phyloP scores from a whole-genome alignment of 139 green algal genomes.

The Microglena sp. region DNA sequence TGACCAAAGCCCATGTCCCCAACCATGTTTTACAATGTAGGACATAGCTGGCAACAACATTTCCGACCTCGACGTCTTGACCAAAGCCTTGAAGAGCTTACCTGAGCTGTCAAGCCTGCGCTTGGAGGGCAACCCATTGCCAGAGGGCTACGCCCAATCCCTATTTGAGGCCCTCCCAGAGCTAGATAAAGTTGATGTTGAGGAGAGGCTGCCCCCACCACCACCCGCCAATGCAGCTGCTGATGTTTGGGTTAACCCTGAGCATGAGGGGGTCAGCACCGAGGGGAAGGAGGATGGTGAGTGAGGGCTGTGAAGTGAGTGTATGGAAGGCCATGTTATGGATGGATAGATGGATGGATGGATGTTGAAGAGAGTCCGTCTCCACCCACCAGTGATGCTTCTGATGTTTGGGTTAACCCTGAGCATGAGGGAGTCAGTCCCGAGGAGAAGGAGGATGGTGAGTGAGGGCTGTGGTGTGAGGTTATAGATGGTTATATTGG shows the following conservation, averaged over 20 bases:
- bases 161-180: slow-evolving; percentile 9
- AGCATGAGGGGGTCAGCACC: slow-evolving; percentile 11
- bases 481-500: no score
- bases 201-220: slow-evolving; percentile 3
- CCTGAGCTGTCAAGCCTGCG: slow-evolving; percentile 1
- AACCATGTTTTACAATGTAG: no score
- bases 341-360: no score
- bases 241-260: slow-evolving; percentile 15
- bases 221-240: slow-evolving; percentile 10
- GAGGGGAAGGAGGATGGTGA: slow-evolving; percentile 10
- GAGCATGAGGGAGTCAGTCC: slow-evolving; percentile 12
- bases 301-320: no score
- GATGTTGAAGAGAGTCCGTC: slow-evolving; percentile 1
- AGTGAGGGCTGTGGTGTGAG: no score
- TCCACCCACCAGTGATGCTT: slow-evolving; percentile 10
- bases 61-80: not conserved
- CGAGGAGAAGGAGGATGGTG: slow-evolving; percentile 11
- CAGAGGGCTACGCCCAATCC: not conserved
- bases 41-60: slow-evolving; percentile 18
- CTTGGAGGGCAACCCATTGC: slow-evolving; percentile 10
- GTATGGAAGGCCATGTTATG: no score
- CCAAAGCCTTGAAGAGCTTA: not conserved
- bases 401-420: slow-evolving; percentile 14
- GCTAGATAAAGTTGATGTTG: slow-evolving; percentile 13
- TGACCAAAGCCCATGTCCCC: no score